A percentile compares a stretch with the other conserved stretches of the same genome.
Evolutionary conservation across 164 flowering plant species (phyloP).

Genomic region (Litsea cubeba): DNA sequence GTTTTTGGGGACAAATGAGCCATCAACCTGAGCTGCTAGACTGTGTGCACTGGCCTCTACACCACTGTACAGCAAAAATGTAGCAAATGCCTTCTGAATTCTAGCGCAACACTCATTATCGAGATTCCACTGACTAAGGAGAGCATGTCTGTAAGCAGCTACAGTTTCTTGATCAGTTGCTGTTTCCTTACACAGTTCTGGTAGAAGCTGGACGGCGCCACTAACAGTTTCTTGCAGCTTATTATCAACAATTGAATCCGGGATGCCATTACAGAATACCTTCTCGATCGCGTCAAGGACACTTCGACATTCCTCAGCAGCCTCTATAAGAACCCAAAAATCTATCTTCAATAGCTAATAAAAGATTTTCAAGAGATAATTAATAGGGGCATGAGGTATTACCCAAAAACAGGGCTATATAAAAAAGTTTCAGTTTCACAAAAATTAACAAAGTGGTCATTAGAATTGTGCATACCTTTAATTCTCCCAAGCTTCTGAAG

Average conservation of each 20-base stretch:
- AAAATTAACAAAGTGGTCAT: no score
- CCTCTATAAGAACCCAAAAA: constrained; percentile 46
- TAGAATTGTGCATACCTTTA: constrained; percentile 39
- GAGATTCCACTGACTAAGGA: constrained; percentile 87
- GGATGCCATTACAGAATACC: constrained; percentile 72
- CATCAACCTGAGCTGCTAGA: constrained; percentile 66
- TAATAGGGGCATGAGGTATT: no score
- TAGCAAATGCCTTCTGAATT: constrained; percentile 82
- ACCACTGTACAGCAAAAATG: constrained; percentile 79
- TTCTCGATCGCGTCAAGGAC: constrained; percentile 92
- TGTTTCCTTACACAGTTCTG: constrained; percentile 90
- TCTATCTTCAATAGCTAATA: no score
- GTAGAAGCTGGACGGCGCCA: constrained; percentile 91
- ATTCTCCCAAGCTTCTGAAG: constrained; percentile 88
- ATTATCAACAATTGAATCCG: constrained; percentile 60
- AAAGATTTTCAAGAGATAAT: no score
- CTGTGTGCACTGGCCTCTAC: constrained; percentile 87
- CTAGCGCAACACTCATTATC: constrained; percentile 73
- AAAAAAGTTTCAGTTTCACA: no score
- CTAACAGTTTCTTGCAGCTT: constrained; percentile 88
- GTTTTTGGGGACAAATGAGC: constrained; percentile 75
- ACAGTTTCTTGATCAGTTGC: constrained; percentile 68
- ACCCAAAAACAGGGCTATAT: no score
- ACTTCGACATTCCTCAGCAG: constrained; percentile 82
- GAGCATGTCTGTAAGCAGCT: constrained; percentile 78